phyloP scores from a whole-genome alignment of 768 basidiomycete species.

The Lentinus tigrinus region DNA sequence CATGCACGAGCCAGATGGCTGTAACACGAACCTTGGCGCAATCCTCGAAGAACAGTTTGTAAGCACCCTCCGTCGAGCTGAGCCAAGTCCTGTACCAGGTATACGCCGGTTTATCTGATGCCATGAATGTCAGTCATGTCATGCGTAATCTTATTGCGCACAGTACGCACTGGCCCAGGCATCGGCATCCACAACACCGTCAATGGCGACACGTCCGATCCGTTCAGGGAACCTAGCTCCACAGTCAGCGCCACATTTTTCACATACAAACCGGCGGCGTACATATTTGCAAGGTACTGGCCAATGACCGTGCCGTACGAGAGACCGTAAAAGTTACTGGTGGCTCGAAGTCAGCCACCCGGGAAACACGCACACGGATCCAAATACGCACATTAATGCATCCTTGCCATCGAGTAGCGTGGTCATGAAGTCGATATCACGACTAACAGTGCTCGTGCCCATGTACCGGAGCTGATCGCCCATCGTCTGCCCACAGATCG shows the following conservation, averaged over 20 bases:
- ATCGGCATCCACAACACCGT: conserved; percentile 31
- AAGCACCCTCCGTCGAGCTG: conserved; percentile 23
- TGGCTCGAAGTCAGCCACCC: conserved; percentile 7
- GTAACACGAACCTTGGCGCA: conserved; percentile 25
- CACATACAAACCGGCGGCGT: not conserved
- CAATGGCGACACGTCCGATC: conserved; percentile 29
- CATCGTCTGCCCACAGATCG: conserved; percentile 27
- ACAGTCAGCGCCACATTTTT: not conserved
- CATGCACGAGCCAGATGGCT: too few species aligned
- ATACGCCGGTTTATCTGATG: conserved; percentile 18
- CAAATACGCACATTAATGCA: conserved; percentile 23
- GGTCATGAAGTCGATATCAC: conserved; percentile 33
- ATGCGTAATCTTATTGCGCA: not conserved
- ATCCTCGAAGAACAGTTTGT: conserved; percentile 26
- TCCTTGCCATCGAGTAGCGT: conserved; percentile 27
- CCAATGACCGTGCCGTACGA: conserved; percentile 34
- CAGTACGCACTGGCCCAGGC: conserved; percentile 24
- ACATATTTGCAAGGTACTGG: conserved; percentile 35
- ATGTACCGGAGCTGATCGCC: conserved; percentile 30
- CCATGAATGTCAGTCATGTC: not conserved
- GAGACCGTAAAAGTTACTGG: conserved; percentile 31
- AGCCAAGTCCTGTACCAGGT: conserved; percentile 24
- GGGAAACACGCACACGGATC: not conserved
- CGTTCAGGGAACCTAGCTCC: conserved; percentile 28
- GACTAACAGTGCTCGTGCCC: conserved; percentile 32